Percentiles rank a stretch among this genome's conserved stretches.
Conservation (phyloP, 169 alveolate species). For the Plasmodium gonderi region DNA sequence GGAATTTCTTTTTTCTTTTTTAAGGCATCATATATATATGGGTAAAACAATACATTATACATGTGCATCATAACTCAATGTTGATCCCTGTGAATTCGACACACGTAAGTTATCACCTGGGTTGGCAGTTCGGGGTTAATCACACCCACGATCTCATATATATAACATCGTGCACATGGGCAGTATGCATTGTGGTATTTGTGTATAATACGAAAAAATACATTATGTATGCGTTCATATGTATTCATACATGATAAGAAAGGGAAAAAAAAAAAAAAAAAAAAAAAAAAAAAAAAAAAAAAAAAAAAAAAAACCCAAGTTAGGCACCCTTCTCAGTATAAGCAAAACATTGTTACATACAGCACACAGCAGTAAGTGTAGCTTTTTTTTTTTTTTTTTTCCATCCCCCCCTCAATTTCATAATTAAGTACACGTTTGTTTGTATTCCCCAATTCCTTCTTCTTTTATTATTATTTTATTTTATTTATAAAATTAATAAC, state of each 20-base stretch:
- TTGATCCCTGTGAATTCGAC: neutral
- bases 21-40: neutral
- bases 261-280: neutral
- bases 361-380: too few relatives aligned
- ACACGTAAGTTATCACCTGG: neutral
- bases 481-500: too few relatives aligned
- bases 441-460: too few relatives aligned
- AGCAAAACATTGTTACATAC: too few relatives aligned
- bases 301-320: neutral
- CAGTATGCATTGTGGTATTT: too few relatives aligned
- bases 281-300: neutral
- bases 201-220: too few relatives aligned
- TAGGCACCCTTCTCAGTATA: too few relatives aligned
- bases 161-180: neutral
- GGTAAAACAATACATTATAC: constrained; percentile 75
- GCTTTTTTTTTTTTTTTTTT: too few relatives aligned
- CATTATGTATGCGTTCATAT: neutral
- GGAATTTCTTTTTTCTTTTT: too few relatives aligned
- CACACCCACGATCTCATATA: neutral
- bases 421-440: too few relatives aligned
- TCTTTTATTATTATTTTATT: too few relatives aligned
- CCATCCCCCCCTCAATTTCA: too few relatives aligned
- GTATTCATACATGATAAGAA: neutral
- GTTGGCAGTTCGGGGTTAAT: neutral
- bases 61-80: neutral